phyloP scores from a whole-genome alignment of 225 moss, liverwort and hornwort species.

The Anthoceros angustus region DNA sequence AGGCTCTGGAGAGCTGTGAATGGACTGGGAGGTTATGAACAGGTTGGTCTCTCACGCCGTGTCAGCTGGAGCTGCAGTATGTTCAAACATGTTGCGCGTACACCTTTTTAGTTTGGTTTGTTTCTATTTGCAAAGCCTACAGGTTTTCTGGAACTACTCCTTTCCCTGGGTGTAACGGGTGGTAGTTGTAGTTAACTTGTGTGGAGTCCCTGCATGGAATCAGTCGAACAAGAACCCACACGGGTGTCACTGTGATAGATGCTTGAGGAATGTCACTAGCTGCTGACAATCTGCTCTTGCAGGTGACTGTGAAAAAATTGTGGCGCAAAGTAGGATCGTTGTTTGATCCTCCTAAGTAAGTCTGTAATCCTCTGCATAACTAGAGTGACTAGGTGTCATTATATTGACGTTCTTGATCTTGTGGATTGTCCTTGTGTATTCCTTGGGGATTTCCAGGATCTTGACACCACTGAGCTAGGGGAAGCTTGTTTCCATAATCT shows the following conservation, averaged over 20 bases:
- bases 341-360: conserved; percentile 94
- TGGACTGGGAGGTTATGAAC: conserved; percentile 89
- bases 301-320: conserved; percentile 91
- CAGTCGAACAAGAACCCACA: background rate
- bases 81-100: background rate
- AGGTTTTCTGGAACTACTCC: too few species aligned
- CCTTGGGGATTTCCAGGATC: background rate
- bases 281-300: conserved; percentile 5
- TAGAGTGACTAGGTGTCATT: too few species aligned
- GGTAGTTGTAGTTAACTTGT: too few species aligned
- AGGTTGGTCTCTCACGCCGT: conserved; percentile 26
- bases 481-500: too few species aligned
- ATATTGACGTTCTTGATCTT: too few species aligned
- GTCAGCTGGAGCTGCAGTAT: background rate
- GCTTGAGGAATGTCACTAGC: too few species aligned
- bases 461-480: too few species aligned
- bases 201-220: too few species aligned
- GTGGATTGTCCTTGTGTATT: background rate
- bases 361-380: background rate
- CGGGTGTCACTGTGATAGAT: background rate
- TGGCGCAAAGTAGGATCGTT: conserved; percentile 98
- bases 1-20: conserved; percentile 97
- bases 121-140: too few species aligned
- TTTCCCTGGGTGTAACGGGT: too few species aligned
- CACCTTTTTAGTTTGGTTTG: too few species aligned